These are phyloP conservation scores for Starmerella asiatica DNA, from an alignment of 805 yeast genomes.

Conservation along the genomic window DNA sequence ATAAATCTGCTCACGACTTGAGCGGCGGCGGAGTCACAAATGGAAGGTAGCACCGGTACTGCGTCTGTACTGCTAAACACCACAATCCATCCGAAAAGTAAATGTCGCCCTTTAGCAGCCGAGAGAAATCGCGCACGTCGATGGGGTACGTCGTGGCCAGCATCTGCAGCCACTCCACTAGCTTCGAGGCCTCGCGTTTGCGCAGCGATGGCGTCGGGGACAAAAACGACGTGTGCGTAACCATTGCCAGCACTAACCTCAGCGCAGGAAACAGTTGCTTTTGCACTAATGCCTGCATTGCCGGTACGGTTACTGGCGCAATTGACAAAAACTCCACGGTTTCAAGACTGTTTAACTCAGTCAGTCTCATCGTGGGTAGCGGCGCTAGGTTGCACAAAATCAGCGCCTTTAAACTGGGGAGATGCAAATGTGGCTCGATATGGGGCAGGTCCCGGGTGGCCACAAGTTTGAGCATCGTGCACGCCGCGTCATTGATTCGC, in stretches of 20 bases:
- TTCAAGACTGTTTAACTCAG: constrained; percentile 4
- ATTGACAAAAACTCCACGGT: constrained; percentile 16
- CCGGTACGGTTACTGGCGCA: constrained; percentile 17
- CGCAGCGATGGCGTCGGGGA: constrained; percentile 6
- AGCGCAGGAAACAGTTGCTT: constrained; percentile 8
- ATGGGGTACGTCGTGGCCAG: constrained; percentile 16
- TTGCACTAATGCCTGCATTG: constrained; percentile 11
- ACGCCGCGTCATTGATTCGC: constrained; percentile 8
- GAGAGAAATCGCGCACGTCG: constrained; percentile 16
- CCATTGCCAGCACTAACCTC: constrained; percentile 10
- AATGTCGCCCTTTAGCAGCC: constrained; percentile 12
- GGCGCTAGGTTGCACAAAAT: constrained; percentile 17
- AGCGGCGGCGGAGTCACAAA: constrained; percentile 16
- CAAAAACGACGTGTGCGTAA: constrained; percentile 8
- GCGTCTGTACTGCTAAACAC: constrained; percentile 17
- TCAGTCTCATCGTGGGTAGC: constrained; percentile 5
- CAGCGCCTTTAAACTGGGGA: constrained; percentile 15
- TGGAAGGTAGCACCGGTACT: constrained; percentile 10
- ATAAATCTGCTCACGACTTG: background rate
- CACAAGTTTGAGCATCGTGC: constrained; percentile 12
- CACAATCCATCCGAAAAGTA: constrained; percentile 19
- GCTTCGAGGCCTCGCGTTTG: constrained; percentile 9
- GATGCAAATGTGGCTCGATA: constrained; percentile 5
- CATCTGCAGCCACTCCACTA: constrained; percentile 17
- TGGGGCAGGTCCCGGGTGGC: constrained; percentile 13